Evolutionary conservation across 2,329 filamentous ascomycete genomes (phyloP), one percentile per base, ranked within the genome.

Genomic region (Ophiocordyceps camponoti-saundersi): DNA sequence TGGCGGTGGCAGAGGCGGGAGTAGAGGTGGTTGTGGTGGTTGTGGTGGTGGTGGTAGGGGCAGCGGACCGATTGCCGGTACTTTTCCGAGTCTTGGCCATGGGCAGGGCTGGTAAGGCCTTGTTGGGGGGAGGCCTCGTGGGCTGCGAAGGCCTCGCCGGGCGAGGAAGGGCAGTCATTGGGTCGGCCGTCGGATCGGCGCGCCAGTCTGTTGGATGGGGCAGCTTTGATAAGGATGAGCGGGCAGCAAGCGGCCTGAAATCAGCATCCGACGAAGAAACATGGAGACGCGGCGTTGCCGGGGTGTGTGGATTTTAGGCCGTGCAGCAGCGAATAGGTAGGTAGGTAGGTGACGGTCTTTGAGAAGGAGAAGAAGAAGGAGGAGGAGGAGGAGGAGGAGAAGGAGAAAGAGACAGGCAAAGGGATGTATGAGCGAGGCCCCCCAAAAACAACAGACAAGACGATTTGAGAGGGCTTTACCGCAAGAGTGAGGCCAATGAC

Each of bases 101-200:
- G 26, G 87, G 85, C 44, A 93, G 67, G 42, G 84, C 80, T 42
- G 87, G 85, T 22, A 92, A 68, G 26, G 82, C 77, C 51, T 79
- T 74, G 29, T 77, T 79, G 16, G 86, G 83, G 44, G 86, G 82
- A 49, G 79, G 82, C 10, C 77, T 79, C 16, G 86, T 83, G 44
- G 86, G 82, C 49, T 79, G 82, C 10, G 82, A 79, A 23, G 79
- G 74, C 61, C 81, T 75, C 18, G 81, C 73, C 23, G 79, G 73
- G 60, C 79, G 74, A 47, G 83, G 82, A 45, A 85, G 69, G 42
- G 81, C 69, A 47, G 80, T 79, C 49, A 60, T 54, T 41, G 39
- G 39, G 39, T 18, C n/a, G 18, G 39, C n/a, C n/a, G 39, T 20
- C 39, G n/a, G 39, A 41, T 20, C 16, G 39, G n/a, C 39, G n/a